Base-by-base conservation (phyloP, 345 rosid genomes). In the Orychophragmus violaceus region DNA sequence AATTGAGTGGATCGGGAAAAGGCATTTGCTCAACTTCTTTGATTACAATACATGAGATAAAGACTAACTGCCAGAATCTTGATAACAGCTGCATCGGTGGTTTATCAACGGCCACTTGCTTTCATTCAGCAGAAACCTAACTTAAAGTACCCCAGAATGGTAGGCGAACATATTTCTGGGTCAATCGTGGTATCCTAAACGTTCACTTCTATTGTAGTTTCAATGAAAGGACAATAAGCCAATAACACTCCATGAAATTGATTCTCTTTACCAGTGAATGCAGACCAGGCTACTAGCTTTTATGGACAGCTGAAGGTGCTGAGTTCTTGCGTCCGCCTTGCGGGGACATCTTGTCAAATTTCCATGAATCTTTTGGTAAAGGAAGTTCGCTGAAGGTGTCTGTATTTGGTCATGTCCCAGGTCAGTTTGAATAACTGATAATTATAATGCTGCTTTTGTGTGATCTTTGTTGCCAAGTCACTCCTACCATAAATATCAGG, bases 71-170 rank as follows among this genome's bases (percentile, higher is more conserved):
- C 96, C 24, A 81, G 78, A 42, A 72, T 86, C 53, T 59, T 89
- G 84, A 84, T 84, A 28, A 81, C 71, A 78, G 82, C 84, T 55
- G 96, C 96, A 32, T 75, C 96, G 0, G 77, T 87, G 5, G 80
- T 82, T 28, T 85, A 75, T 72, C 79, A 77, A 66, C 66, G 79
- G 64, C 78, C 86, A 35, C 84, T 87, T 0, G 79, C 75, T 10
- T 89, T 86, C 55, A 6, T 56, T 64, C 86, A 83, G 72, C 64
- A 65, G 71, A 82, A 68, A 68, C 84, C 84, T 11, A 76, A 80
- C 56, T 79, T 81, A 75, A 84, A 76, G 76, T 64, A 77, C 61
- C 79, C 83, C 17, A 41, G 21, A 41, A 41, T 41, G 46, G 46
- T 41, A 41, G 21, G 46, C 10, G 9, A 16, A 5, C 46, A 28